Conservation (phyloP, 2,329 filamentous ascomycete species). For the Fusarium sp. region DNA sequence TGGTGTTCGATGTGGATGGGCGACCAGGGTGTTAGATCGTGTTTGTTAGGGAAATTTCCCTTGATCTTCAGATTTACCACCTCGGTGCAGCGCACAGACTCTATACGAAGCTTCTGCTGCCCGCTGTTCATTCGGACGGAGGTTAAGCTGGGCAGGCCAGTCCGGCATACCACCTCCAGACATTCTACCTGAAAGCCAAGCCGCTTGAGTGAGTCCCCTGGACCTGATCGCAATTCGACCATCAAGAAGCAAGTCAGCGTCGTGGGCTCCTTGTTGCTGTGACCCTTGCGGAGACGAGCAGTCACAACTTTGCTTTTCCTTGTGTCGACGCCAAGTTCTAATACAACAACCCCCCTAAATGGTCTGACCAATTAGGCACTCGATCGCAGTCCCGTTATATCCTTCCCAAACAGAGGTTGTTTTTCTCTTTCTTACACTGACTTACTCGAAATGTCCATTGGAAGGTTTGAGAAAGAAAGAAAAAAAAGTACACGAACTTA, state of each 20-base stretch:
- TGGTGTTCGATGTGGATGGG: slow-evolving; percentile 34
- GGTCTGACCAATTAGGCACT: slow-evolving; percentile 17
- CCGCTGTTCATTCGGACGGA: slow-evolving; percentile 2
- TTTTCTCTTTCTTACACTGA: background rate
- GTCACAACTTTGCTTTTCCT: slow-evolving; percentile 45
- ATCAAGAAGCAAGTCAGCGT: slow-evolving; percentile 17
- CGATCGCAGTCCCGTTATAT: slow-evolving; percentile 25
- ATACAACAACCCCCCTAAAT: slow-evolving; percentile 11
- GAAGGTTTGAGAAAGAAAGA: background rate
- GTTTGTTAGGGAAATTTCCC: slow-evolving; percentile 37
- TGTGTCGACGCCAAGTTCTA: slow-evolving; percentile 23
- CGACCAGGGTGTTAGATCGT: slow-evolving; percentile 32
- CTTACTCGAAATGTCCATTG: background rate
- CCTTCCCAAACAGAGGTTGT: slow-evolving; percentile 3
- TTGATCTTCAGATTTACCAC: slow-evolving; percentile 36
- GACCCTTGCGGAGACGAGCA: slow-evolving; percentile 36
- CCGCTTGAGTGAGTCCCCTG: slow-evolving; percentile 16
- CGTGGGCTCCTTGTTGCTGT: slow-evolving; percentile 29
- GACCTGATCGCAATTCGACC: slow-evolving; percentile 25
- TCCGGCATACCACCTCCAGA: background rate
- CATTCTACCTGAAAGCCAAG: slow-evolving; percentile 17
- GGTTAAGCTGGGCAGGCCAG: background rate
- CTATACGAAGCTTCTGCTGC: slow-evolving; percentile 11
- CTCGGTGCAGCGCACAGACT: slow-evolving; percentile 25
- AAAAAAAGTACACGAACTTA: background rate